These are phyloP conservation scores for Xylariaceae sp. DNA, from an alignment of 2,329 filamentous ascomycete genomes.

Conservation along the genomic window DNA sequence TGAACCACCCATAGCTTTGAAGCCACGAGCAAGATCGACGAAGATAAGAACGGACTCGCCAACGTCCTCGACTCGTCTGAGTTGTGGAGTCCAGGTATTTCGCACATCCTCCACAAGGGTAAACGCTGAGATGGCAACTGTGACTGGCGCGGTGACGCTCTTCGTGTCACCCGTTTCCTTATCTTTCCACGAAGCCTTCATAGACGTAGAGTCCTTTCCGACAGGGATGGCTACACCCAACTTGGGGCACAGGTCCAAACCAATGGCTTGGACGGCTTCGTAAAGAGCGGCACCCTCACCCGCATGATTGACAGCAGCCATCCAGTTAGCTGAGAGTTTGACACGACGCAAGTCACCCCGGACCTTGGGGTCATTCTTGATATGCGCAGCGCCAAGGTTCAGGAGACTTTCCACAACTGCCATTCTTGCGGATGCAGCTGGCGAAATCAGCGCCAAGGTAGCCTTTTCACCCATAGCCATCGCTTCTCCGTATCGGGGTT, in stretches of 20 bases:
- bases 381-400: conserved; percentile 74
- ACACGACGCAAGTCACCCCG: conserved; percentile 70
- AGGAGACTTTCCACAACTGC: conserved; percentile 89
- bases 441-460: conserved; percentile 76
- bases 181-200: conserved; percentile 96
- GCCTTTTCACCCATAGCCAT: conserved; percentile 61
- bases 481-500: conserved; percentile 79
- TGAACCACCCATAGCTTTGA: conserved; percentile 80
- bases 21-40: conserved; percentile 80
- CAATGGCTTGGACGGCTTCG: conserved; percentile 88
- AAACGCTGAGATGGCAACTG: conserved; percentile 86
- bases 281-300: conserved; percentile 91
- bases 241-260: conserved; percentile 83
- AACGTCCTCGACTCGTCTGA: conserved; percentile 77
- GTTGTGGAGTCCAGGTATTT: conserved; percentile 89
- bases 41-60: conserved; percentile 85
- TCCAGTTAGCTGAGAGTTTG: conserved; percentile 95
- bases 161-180: conserved; percentile 59
- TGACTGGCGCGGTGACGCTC: conserved; percentile 88
- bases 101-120: conserved; percentile 74
- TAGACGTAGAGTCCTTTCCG: conserved; percentile 96
- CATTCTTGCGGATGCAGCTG: conserved; percentile 90
- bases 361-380: conserved; percentile 34
- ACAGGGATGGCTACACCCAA: conserved; percentile 93
- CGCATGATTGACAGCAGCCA: conserved; percentile 90